Base-by-base conservation (phyloP, 2,329 filamentous ascomycete species). In the Aureobasidium pullulans region DNA sequence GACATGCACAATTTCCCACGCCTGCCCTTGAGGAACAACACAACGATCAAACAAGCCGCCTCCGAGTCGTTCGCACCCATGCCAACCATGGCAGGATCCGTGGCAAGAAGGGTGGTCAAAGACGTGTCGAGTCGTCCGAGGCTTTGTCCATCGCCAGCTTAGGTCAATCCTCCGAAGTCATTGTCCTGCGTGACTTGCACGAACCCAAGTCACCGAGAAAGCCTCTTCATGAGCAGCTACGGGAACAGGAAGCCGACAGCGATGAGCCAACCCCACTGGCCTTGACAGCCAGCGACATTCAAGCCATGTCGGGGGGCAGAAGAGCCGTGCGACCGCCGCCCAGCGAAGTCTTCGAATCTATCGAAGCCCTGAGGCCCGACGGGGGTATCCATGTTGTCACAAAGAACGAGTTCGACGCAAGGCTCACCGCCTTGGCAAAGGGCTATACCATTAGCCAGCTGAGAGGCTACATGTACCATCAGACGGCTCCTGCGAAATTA, bases 121-220 rank as follows among this genome's bases (percentile, higher is more conserved):
- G 46, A 23, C 47, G 40, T 39, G 34, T 54, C 31, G 59, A 62
- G 31, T 56, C 56, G 23, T 39, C 60, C 11, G 62, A 60, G 40
- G 15, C 43, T 9, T 36, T 63, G 31, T 54, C 50, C 34, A 62
- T 62, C 54, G 56, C 40, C 10, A 62, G 60, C 8, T 37, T 63
- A 16, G 60, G 59, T 19, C 43, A 59, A 52, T 46, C 49, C 6
- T 60, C 62, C 6, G 60, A 62, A 40, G 58, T 63, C 39, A 63
- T 63, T 28, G 57, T 63, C 11, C 47, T 63, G 10, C 50, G 62
- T 23, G 62, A 63, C 40, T 29, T 63, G 32, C 31, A 57, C 54
- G 54, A 57, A 28, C 47, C 53, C 11, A 58, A 60, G 9, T 16
- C 28, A n/a, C n/a, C 15, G 15, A 16, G 31, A 13, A 44, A 52